These are phyloP conservation scores for Drechslerella stenobrocha DNA, from an alignment of 2,329 filamentous ascomycete species.

Conservation along the genomic window DNA sequence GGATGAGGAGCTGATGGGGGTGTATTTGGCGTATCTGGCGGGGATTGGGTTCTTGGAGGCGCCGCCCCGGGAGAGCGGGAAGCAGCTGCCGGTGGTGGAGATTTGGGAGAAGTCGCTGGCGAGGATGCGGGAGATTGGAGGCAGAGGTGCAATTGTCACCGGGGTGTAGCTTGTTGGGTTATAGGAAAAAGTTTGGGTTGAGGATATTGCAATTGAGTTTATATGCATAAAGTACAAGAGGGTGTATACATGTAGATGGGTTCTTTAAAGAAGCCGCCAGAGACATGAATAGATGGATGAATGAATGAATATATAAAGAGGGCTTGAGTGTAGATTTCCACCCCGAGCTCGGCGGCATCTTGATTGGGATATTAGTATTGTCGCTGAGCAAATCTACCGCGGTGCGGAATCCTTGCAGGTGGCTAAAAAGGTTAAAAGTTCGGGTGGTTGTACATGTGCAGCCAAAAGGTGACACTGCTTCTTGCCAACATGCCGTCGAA, in stretches of 20 bases:
- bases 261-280: no score
- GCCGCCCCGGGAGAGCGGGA: slow-evolving; percentile 56
- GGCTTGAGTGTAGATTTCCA: no score
- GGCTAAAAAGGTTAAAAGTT: slow-evolving; percentile 8
- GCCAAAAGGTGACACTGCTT: background rate
- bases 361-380: no score
- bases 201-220: no score
- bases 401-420: background rate
- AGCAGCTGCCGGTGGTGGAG: slow-evolving; percentile 58
- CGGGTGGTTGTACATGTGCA: background rate
- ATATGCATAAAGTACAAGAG: no score
- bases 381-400: no score
- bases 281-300: no score
- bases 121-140: slow-evolving; percentile 61
- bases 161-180: slow-evolving; percentile 3
- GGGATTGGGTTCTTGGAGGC: slow-evolving; percentile 65
- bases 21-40: slow-evolving; percentile 67
- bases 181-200: no score
- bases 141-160: slow-evolving; percentile 58
- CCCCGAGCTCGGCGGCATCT: no score
- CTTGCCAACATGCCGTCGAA: background rate
- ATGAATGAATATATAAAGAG: no score
- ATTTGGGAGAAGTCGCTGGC: slow-evolving; percentile 59
- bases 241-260: no score
- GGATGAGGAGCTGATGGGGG: slow-evolving; percentile 64